These are phyloP conservation scores for Mycena leptocephala DNA, from an alignment of 768 basidiomycete genomes.

Conservation along the genomic window DNA sequence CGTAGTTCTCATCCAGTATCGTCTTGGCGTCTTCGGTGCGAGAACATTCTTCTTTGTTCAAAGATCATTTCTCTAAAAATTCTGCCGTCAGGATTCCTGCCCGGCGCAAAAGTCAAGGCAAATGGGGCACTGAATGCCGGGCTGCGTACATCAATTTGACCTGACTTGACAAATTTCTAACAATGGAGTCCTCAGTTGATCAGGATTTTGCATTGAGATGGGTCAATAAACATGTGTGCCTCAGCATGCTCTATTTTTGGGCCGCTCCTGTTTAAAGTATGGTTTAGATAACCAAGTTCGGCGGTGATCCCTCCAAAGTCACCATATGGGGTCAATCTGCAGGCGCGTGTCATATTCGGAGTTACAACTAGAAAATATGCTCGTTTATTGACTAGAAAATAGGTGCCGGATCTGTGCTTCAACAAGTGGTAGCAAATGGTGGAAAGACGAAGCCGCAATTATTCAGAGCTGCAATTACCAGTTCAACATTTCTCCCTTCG, in stretches of 20 bases:
- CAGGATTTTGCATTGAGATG: slow-evolving; percentile 49
- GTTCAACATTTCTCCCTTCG: slow-evolving; percentile 49
- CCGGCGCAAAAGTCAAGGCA: slow-evolving; percentile 44
- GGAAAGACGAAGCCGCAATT: slow-evolving; percentile 51
- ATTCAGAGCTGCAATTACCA: slow-evolving; percentile 50
- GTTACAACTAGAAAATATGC: background rate
- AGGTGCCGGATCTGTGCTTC: slow-evolving; percentile 54
- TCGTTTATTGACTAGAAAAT: background rate
- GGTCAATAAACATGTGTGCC: slow-evolving; percentile 48
- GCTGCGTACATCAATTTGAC: slow-evolving; percentile 36
- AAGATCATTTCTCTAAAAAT: background rate
- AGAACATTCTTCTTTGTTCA: too few relatives aligned
- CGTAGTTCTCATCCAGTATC: slow-evolving; percentile 59
- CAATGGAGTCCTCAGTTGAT: slow-evolving; percentile 41
- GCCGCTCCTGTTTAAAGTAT: background rate
- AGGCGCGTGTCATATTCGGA: slow-evolving; percentile 10
- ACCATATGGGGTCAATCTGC: slow-evolving; percentile 43
- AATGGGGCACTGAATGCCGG: slow-evolving; percentile 51
- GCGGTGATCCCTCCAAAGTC: slow-evolving; percentile 38
- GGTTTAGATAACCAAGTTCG: slow-evolving; percentile 35
- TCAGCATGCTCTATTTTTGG: background rate
- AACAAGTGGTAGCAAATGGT: slow-evolving; percentile 50
- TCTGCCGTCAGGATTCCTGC: slow-evolving; percentile 43
- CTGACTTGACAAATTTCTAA: background rate
- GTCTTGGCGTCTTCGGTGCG: slow-evolving; percentile 55